Conservation (phyloP, 345 rosid genomes). For the Bruguiera parviflora region DNA sequence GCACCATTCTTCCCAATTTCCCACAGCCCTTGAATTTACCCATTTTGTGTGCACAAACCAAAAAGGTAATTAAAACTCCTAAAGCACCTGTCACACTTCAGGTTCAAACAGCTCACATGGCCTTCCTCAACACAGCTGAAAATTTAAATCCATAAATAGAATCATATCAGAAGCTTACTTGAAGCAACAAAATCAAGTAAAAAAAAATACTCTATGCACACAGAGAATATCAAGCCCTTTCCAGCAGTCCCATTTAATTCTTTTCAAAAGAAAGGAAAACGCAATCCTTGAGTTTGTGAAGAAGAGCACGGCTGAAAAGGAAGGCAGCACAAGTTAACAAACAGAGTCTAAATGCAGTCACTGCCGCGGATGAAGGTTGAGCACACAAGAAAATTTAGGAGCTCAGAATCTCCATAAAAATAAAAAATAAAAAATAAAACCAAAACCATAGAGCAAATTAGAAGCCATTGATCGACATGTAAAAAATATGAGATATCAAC, state of each 20-base stretch:
- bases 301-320: not conserved
- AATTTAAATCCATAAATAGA: not conserved
- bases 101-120: slow-evolving; percentile 52
- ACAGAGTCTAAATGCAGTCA: not conserved
- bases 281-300: too few relatives aligned
- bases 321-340: not conserved
- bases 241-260: too few relatives aligned
- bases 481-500: not conserved
- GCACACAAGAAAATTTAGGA: not conserved
- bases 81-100: slow-evolving; percentile 16
- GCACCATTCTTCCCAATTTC: slow-evolving; percentile 64
- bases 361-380: not conserved
- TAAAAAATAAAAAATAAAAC: not conserved
- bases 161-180: not conserved
- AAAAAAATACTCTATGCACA: not conserved
- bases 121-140: slow-evolving; percentile 29
- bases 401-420: not conserved
- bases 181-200: not conserved
- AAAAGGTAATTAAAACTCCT: slow-evolving; percentile 15
- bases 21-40: slow-evolving; percentile 78
- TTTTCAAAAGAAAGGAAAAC: too few relatives aligned
- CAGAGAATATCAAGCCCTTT: too few relatives aligned
- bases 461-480: not conserved
- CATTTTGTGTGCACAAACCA: slow-evolving; percentile 49
- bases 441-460: not conserved